Percentiles rank a stretch among this genome's conserved stretches.
phyloP scores from a whole-genome alignment of 192 early-diverging fungal species.

The Chytriomyces sp. region DNA sequence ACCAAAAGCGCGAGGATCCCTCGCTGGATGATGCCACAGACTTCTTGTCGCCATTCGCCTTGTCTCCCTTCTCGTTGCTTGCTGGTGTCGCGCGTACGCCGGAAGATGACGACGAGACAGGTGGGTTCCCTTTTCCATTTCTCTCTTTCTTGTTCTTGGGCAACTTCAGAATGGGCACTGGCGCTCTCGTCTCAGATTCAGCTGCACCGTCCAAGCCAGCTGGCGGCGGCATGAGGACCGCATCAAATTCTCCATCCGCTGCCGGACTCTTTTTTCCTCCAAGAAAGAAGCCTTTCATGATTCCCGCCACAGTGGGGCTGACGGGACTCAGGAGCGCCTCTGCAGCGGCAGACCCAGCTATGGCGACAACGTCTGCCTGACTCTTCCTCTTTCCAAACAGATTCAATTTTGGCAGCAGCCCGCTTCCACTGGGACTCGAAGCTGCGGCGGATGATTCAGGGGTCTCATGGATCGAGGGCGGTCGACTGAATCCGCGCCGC shows the following conservation, averaged over 20 bases:
- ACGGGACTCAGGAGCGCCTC: background rate
- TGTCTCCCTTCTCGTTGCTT: no score
- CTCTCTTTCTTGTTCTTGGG: background rate
- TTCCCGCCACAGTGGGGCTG: background rate
- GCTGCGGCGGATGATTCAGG: background rate
- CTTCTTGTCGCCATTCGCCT: no score
- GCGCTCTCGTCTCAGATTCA: background rate
- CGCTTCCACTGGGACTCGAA: background rate
- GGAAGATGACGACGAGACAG: no score
- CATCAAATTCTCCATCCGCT: no score
- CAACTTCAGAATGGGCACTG: background rate
- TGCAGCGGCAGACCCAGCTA: background rate
- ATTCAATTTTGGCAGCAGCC: background rate
- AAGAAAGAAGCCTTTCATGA: background rate
- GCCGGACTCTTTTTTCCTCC: background rate
- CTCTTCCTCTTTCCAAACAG: background rate
- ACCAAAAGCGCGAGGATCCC: no score
- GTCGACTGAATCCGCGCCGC: background rate
- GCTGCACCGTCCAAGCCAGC: background rate
- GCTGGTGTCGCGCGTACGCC: no score
- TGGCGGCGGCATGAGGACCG: no score
- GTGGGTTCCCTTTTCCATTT: background rate
- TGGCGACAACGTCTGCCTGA: background rate
- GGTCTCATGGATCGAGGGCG: background rate
- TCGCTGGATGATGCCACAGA: no score